phyloP scores from a whole-genome alignment of 805 yeast species.

The Kluyveromyces dobzhanskii region DNA sequence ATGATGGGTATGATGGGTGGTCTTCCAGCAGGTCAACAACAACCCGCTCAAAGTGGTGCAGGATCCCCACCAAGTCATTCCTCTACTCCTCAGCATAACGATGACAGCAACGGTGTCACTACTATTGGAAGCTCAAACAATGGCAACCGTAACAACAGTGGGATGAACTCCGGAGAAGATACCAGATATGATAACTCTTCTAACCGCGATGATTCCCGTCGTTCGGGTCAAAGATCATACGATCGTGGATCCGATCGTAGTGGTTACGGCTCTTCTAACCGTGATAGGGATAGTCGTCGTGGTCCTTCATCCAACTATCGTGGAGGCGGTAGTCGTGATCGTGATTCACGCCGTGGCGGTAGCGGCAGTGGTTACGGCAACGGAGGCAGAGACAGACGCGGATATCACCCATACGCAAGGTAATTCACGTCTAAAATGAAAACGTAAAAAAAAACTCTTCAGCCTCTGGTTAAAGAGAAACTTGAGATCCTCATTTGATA shows the following conservation, averaged over 20 bases:
- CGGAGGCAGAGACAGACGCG: conserved; percentile 12
- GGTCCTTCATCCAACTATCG: background rate
- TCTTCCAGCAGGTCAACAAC: conserved; percentile 3
- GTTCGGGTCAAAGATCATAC: conserved; percentile 3
- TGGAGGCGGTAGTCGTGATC: conserved; percentile 13
- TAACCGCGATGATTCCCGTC: background rate
- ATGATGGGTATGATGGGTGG: conserved; percentile 23
- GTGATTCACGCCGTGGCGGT: conserved; percentile 22
- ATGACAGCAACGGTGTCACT: conserved; percentile 12
- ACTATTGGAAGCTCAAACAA: conserved; percentile 18
- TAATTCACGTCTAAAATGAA: conserved; percentile 5
- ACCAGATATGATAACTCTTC: background rate
- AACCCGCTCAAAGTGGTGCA: conserved; percentile 5
- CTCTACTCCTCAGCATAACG: conserved; percentile 16
- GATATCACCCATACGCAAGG: conserved; percentile 30
- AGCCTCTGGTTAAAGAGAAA: too few relatives aligned
- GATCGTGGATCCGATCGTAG: conserved; percentile 4
- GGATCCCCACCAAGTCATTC: conserved; percentile 15
- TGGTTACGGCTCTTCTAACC: conserved; percentile 14
- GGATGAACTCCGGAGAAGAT: conserved; percentile 1
- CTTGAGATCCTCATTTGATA: too few relatives aligned
- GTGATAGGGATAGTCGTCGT: conserved; percentile 8
- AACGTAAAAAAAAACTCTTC: too few relatives aligned
- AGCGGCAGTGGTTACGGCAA: conserved; percentile 16
- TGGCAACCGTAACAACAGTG: conserved; percentile 11